Conservation (phyloP, 2,329 filamentous ascomycete species). For the Sporothrix pallida region DNA sequence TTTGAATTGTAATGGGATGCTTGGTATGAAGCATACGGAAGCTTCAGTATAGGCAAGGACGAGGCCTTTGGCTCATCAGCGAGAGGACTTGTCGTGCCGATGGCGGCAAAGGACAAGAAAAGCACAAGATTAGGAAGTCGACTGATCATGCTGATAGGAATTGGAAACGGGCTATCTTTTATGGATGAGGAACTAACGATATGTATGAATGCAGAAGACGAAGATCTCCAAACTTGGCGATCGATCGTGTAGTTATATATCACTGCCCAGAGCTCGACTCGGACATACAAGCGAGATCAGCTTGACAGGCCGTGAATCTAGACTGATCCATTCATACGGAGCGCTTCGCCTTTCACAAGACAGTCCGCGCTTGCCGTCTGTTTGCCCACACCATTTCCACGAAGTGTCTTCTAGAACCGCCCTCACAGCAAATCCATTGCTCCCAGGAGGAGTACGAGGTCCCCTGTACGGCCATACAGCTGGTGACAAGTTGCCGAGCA, state of each 20-base stretch:
- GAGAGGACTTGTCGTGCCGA: slow-evolving; percentile 27
- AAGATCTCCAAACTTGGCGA: not conserved
- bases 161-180: not conserved
- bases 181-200: not conserved
- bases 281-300: slow-evolving; percentile 10
- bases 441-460: not conserved
- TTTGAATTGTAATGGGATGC: slow-evolving; percentile 38
- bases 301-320: not conserved
- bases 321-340: not conserved
- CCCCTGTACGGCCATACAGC: not conserved
- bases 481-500: not conserved
- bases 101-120: slow-evolving; percentile 1
- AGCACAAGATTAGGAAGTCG: not conserved
- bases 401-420: not conserved
- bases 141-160: not conserved
- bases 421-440: not conserved
- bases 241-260: slow-evolving; percentile 7
- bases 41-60: slow-evolving; percentile 39
- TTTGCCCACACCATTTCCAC: not conserved
- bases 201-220: not conserved
- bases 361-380: not conserved
- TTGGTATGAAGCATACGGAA: slow-evolving; percentile 41
- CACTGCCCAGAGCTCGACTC: not conserved
- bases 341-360: not conserved
- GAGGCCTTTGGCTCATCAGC: slow-evolving; percentile 29